Percentiles rank a stretch among this genome's conserved stretches.
Evolutionary conservation across 2,329 filamentous ascomycete species (phyloP).

Genomic region (Xylariales sp.): DNA sequence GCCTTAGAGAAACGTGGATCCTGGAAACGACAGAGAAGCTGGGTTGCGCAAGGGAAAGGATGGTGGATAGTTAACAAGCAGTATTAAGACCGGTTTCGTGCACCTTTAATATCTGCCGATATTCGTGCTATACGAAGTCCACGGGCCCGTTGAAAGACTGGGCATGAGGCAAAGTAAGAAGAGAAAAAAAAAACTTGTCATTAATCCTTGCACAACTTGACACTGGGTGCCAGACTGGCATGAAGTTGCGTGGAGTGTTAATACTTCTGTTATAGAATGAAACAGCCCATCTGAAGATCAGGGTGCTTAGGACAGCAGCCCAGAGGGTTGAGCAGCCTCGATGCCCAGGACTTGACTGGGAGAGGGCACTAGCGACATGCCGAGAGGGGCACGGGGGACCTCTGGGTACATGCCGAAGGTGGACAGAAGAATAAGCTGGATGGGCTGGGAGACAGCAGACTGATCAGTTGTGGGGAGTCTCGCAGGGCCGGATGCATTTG

Average conservation of each 20-base stretch:
- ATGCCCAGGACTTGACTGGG: slow-evolving; percentile 4
- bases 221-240: slow-evolving; percentile 1
- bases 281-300: slow-evolving; percentile 11
- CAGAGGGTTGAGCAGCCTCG: too few species aligned
- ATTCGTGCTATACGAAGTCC: background rate
- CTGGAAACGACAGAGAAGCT: slow-evolving; percentile 2
- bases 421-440: too few species aligned
- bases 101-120: slow-evolving; percentile 6
- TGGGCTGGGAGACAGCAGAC: too few species aligned
- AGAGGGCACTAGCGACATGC: too few species aligned
- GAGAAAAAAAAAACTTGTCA: slow-evolving; percentile 2
- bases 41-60: background rate
- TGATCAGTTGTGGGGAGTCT: too few species aligned
- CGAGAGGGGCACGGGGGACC: too few species aligned
- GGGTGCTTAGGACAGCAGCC: background rate
- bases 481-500: too few species aligned
- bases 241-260: slow-evolving; percentile 6
- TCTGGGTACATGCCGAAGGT: too few species aligned
- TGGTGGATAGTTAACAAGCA: slow-evolving; percentile 1
- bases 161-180: slow-evolving; percentile 1
- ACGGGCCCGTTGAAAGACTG: background rate
- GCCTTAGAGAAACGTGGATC: slow-evolving; percentile 3
- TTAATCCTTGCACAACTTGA: slow-evolving; percentile 7
- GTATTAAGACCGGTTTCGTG: slow-evolving; percentile 5
- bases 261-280: slow-evolving; percentile 10